These are phyloP conservation scores for Kalanchoe fedtschenkoi DNA, from an alignment of 164 flowering plant genomes.

Conservation along the genomic window DNA sequence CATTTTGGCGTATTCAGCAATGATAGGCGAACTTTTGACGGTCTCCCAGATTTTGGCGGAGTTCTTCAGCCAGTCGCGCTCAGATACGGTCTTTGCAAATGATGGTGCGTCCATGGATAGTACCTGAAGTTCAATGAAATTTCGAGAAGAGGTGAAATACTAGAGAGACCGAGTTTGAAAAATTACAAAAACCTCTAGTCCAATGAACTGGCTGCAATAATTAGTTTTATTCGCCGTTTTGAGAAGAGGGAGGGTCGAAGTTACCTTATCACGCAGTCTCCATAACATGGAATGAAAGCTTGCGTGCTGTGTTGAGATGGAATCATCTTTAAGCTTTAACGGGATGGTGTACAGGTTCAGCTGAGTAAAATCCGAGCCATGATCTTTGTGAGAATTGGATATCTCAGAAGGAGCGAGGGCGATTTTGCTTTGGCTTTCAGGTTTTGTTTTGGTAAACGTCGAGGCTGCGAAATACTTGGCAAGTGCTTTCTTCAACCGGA, in stretches of 20 bases:
- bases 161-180: too few species aligned
- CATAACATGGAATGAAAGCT: conserved; percentile 38
- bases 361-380: conserved; percentile 12
- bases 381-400: conserved; percentile 11
- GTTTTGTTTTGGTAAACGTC: conserved; percentile 29
- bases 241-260: conserved; percentile 10
- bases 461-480: conserved; percentile 49
- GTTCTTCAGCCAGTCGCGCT: conserved; percentile 82
- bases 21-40: conserved; percentile 58
- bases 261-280: conserved; percentile 69
- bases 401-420: conserved; percentile 9
- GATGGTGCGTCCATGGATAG: conserved; percentile 51
- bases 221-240: not conserved
- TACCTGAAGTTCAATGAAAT: conserved; percentile 29
- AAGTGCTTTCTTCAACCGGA: conserved; percentile 35
- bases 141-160: too few species aligned
- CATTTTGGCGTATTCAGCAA: conserved; percentile 53
- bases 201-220: too few species aligned
- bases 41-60: conserved; percentile 78
- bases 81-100: conserved; percentile 63
- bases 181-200: too few species aligned
- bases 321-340: conserved; percentile 38
- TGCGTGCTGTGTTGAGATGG: conserved; percentile 29
- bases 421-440: conserved; percentile 14
- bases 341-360: conserved; percentile 45